Evolutionary conservation across 2,329 filamentous ascomycete species (phyloP), one percentile per base, ranked within the genome.

Genomic region (Fusarium keratoplasticum): DNA sequence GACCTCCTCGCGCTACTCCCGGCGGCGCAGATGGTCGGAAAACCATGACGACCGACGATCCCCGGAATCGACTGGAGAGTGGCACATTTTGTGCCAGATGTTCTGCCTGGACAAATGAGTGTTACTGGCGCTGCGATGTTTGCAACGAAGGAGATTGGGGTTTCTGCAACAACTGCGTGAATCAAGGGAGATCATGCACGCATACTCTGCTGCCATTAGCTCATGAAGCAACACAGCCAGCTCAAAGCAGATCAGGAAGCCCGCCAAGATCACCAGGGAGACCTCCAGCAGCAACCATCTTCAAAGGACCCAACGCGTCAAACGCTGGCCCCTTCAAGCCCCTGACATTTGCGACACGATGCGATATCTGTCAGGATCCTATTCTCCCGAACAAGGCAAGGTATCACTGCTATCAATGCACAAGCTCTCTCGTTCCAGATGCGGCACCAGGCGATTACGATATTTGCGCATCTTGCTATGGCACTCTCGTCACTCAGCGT

Each of bases 71-170:
- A 27, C 83, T 96, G 1, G 91, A 96, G 81, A 91, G 89, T 61
- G 96, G 96, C 22, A 91, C 94, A 7, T 98, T 98, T 81, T 98
- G 96, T 80, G 90, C 93, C 40, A 88, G 89, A 57, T 98, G 96
- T 80, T 85, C 88, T 20, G 86, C 89, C 1, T 93, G 91, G 85
- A 89, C 94, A 0, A 95, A 97, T 77, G 89, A 92, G 61, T 96
- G 94, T 82, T 97, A 94, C 82, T 98, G 95, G 96, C 92, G 94
- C 71, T 98, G 96, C 81, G 90, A 93, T 68, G 82, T 88, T 29
- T 98, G 96, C 83, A 98, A 98, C 77, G 91, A 96, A 71, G 96
- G 95, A 6, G 95, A 97, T 79, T 98, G 95, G 95, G 96, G 96
- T 0, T 98, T 94, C 80, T 98, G 96, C 83, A 95, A 95, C 77